These are phyloP conservation scores for Candida pini DNA, from an alignment of 805 yeast species.

Conservation along the genomic window DNA sequence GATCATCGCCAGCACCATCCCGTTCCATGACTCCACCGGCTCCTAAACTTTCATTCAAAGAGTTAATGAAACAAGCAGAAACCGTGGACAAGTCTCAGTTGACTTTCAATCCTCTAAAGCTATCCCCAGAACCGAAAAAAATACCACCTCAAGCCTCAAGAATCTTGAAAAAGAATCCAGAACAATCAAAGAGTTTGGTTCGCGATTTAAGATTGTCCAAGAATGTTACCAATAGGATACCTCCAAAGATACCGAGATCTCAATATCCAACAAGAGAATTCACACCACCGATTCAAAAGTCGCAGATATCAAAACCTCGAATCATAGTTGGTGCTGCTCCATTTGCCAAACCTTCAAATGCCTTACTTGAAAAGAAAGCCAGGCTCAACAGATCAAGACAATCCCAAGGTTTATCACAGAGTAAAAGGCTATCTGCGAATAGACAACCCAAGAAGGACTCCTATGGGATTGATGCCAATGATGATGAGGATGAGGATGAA, in stretches of 20 bases:
- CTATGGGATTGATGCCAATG: slow-evolving; percentile 26
- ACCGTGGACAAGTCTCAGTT: slow-evolving; percentile 46
- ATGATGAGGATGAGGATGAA: slow-evolving; percentile 26
- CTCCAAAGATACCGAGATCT: not conserved
- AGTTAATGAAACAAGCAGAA: slow-evolving; percentile 65
- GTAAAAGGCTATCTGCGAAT: too few relatives aligned
- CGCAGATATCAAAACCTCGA: not conserved
- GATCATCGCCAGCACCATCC: slow-evolving; percentile 3
- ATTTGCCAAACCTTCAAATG: slow-evolving; percentile 53
- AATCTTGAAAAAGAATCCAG: not conserved
- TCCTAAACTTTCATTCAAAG: slow-evolving; percentile 54
- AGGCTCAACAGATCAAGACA: slow-evolving; percentile 22
- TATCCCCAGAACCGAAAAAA: slow-evolving; percentile 10
- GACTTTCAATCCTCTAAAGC: slow-evolving; percentile 26
- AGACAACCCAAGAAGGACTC: slow-evolving; percentile 9
- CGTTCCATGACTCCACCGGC: slow-evolving; percentile 15
- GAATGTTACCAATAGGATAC: not conserved
- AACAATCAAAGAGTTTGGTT: too few relatives aligned
- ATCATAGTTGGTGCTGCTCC: too few relatives aligned
- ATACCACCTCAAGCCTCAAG: not conserved
- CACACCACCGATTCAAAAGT: slow-evolving; percentile 1
- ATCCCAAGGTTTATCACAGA: too few relatives aligned
- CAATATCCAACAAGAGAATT: not conserved
- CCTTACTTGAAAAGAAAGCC: slow-evolving; percentile 42
- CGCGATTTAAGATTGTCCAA: not conserved